Base-by-base conservation (phyloP, 2,329 filamentous ascomycete species). In the Acrocalymma vagum region DNA sequence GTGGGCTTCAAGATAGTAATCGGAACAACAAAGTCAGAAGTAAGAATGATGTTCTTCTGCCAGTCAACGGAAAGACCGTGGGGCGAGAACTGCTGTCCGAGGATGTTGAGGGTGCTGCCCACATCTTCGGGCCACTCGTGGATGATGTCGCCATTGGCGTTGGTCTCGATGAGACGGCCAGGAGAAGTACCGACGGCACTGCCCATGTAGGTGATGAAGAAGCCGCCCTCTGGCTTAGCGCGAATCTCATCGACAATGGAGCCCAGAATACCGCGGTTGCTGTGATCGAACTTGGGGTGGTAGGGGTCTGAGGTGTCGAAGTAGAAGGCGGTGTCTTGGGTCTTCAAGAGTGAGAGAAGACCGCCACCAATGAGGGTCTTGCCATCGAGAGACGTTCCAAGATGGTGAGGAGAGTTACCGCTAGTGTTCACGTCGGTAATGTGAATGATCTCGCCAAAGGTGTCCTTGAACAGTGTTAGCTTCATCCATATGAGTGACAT, bases 231-330 rank as follows among this genome's bases (percentile, higher is more conserved):
- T 9, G 82, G 82, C 66, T 84, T 84, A 30, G 82, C 81, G 11
- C 80, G 78, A 54, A 85, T 80, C 69, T 85, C 82, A 60, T 85
- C 82, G 0, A 77, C 76, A 49, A 85, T 83, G 25, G 82, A 84
- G 6, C 76, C 73, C 22, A 85, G 73, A 7, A 84, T 40, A n/a
- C 71, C 81, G 8, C 81, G 74, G 67, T 84, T 83, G 62, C 78
- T 82, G 69, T 84, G 82, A 52, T 72, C 67, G 63, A 83, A 85
- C 52, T 72, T 75, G 17, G 82, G 82, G 10, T 75, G 72, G 60
- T 85, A 85, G 0, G 81, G 81, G 57, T 84, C 72, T 17, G 72
- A 74, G 11, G 76, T 76, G 48, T 86, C 81, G 48, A 84, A 85
- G 71, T 84, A 85, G 63, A 76, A 85, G 0, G 78, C 81, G 2